phyloP scores from a whole-genome alignment of 768 basidiomycete genomes.

The Leccinum truebloodii region DNA sequence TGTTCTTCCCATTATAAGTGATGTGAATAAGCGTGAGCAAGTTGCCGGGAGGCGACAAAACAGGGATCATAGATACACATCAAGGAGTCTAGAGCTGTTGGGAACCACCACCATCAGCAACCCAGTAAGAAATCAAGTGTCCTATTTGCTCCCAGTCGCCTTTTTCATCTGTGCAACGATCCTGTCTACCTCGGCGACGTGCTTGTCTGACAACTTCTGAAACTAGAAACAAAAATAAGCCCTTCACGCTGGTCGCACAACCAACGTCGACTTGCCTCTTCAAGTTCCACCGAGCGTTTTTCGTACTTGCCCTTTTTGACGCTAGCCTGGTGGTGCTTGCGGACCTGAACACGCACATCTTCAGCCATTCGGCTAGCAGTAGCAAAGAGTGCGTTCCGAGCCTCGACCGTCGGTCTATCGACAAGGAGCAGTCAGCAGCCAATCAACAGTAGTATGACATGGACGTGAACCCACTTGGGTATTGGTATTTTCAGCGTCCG shows the following conservation, averaged over 20 bases:
- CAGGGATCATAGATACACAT: background rate
- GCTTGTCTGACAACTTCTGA: conserved; percentile 67
- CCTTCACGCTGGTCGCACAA: background rate
- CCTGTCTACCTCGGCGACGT: conserved; percentile 66
- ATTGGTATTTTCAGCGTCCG: conserved; percentile 79
- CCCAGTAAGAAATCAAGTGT: background rate
- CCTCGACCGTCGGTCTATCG: conserved; percentile 74
- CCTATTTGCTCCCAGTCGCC: conserved; percentile 38
- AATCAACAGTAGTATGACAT: background rate
- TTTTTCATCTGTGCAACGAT: conserved; percentile 65
- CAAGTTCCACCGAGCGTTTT: conserved; percentile 68
- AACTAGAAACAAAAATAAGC: conserved; percentile 47
- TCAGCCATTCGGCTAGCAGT: conserved; percentile 67
- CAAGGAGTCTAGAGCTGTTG: background rate
- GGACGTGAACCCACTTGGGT: conserved; percentile 56
- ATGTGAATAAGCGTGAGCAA: background rate
- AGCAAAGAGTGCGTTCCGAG: conserved; percentile 55
- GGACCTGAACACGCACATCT: conserved; percentile 72
- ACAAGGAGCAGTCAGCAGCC: background rate
- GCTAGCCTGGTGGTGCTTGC: conserved; percentile 66
- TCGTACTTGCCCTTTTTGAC: conserved; percentile 68
- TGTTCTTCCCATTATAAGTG: background rate
- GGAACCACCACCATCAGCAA: background rate
- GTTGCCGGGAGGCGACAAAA: background rate
- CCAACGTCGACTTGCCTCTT: conserved; percentile 45